phyloP scores from a whole-genome alignment of 2,329 filamentous ascomycete species.

The Cercospora sp. region DNA sequence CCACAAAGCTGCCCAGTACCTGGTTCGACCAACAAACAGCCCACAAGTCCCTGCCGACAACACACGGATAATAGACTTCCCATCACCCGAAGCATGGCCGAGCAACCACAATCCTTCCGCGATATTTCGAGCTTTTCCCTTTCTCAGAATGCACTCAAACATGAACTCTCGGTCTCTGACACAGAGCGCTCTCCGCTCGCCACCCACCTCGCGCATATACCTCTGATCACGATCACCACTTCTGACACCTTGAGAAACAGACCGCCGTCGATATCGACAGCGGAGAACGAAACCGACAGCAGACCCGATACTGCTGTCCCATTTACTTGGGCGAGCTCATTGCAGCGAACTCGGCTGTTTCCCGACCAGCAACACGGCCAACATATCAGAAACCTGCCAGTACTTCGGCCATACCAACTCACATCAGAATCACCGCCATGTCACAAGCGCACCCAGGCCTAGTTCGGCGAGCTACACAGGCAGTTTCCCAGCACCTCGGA shows the following conservation, averaged over 20 bases:
- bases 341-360: constrained; percentile 3
- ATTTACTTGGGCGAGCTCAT: background rate
- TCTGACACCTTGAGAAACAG: constrained; percentile 22
- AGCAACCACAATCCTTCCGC: background rate
- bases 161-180: background rate
- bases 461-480: constrained; percentile 28
- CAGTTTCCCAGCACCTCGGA: constrained; percentile 25
- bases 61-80: background rate
- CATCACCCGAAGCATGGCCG: background rate
- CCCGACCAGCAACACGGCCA: constrained; percentile 10
- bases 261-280: constrained; percentile 23
- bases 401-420: background rate
- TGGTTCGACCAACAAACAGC: background rate
- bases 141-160: background rate
- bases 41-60: background rate
- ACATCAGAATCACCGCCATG: constrained; percentile 8
- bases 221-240: background rate
- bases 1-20: background rate
- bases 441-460: constrained; percentile 19
- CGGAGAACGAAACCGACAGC: constrained; percentile 6
- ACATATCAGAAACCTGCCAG: background rate
- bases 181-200: background rate
- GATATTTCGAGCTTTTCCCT: background rate
- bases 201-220: background rate
- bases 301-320: background rate